Base-by-base conservation (phyloP, 192 early-diverging fungal genomes). In the Umbelopsis vinacea region DNA sequence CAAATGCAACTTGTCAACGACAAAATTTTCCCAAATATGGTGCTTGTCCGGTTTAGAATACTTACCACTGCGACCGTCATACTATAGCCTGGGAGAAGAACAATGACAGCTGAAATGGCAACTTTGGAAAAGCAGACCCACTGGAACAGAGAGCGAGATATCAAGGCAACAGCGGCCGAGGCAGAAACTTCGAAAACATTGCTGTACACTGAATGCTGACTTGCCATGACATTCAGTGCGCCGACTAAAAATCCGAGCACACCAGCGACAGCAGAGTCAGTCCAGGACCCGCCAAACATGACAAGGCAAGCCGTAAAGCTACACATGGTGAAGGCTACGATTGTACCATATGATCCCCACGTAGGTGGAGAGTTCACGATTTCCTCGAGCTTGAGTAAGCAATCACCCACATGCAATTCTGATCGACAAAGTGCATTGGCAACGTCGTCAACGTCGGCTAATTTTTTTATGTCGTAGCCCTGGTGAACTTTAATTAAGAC, bases 51-150 rank as follows among this genome's bases (percentile, higher is more conserved):
- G 43, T 57, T 55, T 57, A 29, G 14, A 53, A 71, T 57, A 48
- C 35, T 71, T 79, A 79, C 77, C 38, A 96, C 92, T 37, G 91
- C 82, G 43, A 92, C 84, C 1, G 96, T 96, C 75, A 98, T 79
- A 11, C 87, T 79, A 71, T 96, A 84, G 14, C 96, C 96, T 1
- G 92, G 90, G 8, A 92, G 80, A 14, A 92, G 75, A 80, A 90
- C 83, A 24, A 90, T 84, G 67, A 81, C 70, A 23, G 79, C 52
- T 11, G 79, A 70, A 23, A 80, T 60, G 29, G 66, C 75, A n/a
- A 80, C 79, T 52, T 66, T 76, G 24, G 74, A 57, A 48, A 76
- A 76, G 23, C 79, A 80, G n/a, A 57, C 48, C 22, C 72, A 80
- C 6, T 52, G 46, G 38, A 76, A 69, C 21, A 80, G 35, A 43